Percentiles rank a stretch among this genome's conserved stretches.
phyloP scores from a whole-genome alignment of 2,329 filamentous ascomycete species.

The Cyphellophora europaea region DNA sequence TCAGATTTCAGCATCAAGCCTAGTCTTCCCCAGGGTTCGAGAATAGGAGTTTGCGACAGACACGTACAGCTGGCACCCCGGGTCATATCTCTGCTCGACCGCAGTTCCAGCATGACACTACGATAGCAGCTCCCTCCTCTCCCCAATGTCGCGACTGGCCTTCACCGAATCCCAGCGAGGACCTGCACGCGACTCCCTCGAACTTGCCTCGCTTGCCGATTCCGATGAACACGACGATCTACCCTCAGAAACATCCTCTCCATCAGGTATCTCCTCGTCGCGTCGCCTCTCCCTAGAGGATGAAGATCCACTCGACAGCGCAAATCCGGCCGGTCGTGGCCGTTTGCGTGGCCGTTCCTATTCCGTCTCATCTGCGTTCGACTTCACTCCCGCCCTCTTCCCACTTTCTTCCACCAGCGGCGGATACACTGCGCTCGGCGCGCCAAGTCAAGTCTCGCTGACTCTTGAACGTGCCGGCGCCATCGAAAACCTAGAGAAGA shows the following conservation, averaged over 20 bases:
- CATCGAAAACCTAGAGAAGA: slow-evolving; percentile 76
- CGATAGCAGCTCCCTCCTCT: background rate
- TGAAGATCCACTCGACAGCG: slow-evolving; percentile 61
- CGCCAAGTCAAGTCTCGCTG: slow-evolving; percentile 48
- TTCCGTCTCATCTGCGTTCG: slow-evolving; percentile 86
- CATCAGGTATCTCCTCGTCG: slow-evolving; percentile 85
- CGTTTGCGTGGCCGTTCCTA: slow-evolving; percentile 58
- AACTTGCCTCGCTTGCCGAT: slow-evolving; percentile 89
- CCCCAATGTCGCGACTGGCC: slow-evolving; percentile 11
- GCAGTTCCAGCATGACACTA: too few relatives aligned
- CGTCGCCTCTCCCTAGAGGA: slow-evolving; percentile 80
- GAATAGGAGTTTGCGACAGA: too few relatives aligned
- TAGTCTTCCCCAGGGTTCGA: too few relatives aligned
- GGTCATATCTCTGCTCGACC: too few relatives aligned
- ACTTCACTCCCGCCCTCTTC: slow-evolving; percentile 88
- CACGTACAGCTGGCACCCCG: too few relatives aligned
- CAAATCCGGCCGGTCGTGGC: slow-evolving; percentile 41
- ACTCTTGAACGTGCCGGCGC: slow-evolving; percentile 42
- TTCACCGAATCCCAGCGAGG: slow-evolving; percentile 16
- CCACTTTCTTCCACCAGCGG: slow-evolving; percentile 75
- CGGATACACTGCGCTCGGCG: slow-evolving; percentile 78
- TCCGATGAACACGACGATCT: slow-evolving; percentile 56
- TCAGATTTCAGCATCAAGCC: too few relatives aligned
- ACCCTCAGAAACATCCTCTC: slow-evolving; percentile 59
- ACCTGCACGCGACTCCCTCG: slow-evolving; percentile 75